A percentile compares a stretch with the other conserved stretches of the same genome.
These are phyloP conservation scores for Ophiostoma australiae DNA, from an alignment of 2,329 filamentous ascomycete genomes.

Conservation along the genomic window DNA sequence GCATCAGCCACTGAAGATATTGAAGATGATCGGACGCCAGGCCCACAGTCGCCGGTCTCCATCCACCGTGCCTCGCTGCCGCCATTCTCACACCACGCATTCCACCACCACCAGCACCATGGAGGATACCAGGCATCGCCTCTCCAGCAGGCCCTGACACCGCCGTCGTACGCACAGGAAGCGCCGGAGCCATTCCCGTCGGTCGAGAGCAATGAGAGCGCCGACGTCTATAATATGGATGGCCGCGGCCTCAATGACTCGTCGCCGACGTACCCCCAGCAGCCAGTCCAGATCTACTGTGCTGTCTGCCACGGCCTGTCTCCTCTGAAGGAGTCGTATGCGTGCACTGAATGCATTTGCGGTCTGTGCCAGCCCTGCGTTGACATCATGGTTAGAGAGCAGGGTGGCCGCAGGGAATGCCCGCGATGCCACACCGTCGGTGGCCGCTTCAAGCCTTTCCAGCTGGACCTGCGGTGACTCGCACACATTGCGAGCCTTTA, in stretches of 20 bases:
- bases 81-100: constrained; percentile 51
- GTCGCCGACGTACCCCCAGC: constrained; percentile 68
- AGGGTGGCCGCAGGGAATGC: constrained; percentile 70
- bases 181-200: constrained; percentile 78
- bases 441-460: constrained; percentile 77
- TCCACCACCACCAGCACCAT: constrained; percentile 31
- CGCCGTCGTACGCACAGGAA: constrained; percentile 65
- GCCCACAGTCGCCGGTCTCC: constrained; percentile 61
- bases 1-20: constrained; percentile 87
- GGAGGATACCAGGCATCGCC: constrained; percentile 82
- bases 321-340: constrained; percentile 76
- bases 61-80: constrained; percentile 59
- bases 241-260: constrained; percentile 60
- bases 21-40: constrained; percentile 84
- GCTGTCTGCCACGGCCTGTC: constrained; percentile 77
- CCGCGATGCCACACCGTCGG: constrained; percentile 74
- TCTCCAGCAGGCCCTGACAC: constrained; percentile 83
- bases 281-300: constrained; percentile 84
- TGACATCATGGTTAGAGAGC: constrained; percentile 69
- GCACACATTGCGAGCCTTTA: constrained; percentile 13
- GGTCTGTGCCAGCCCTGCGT: constrained; percentile 87
- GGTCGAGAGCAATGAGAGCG: constrained; percentile 72
- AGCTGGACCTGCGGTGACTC: constrained; percentile 67
- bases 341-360: constrained; percentile 94
- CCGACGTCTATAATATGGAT: constrained; percentile 67